A percentile compares a stretch with the other conserved stretches of the same genome.
Evolutionary conservation across 306 rosid genomes (phyloP).

Genomic region (Cicer pinnatifidum): DNA sequence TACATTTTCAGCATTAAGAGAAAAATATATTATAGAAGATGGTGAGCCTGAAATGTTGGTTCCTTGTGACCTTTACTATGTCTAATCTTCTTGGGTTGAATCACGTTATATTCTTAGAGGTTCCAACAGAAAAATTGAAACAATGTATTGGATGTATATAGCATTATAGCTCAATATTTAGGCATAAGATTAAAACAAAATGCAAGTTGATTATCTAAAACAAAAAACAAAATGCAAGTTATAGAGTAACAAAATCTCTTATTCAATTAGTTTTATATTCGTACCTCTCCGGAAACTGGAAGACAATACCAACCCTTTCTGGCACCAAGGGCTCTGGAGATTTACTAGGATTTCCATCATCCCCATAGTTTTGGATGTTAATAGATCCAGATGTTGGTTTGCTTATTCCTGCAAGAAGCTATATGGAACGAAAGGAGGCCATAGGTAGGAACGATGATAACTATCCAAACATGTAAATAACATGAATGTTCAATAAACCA

Average conservation of each 20-base stretch:
- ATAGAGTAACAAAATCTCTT: slow-evolving; percentile 22
- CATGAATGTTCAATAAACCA: slow-evolving; percentile 26
- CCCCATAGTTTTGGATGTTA: slow-evolving; percentile 64
- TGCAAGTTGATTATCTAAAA: too few species aligned
- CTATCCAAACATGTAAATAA: slow-evolving; percentile 21
- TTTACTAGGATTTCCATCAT: slow-evolving; percentile 66
- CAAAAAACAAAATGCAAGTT: slow-evolving; percentile 6
- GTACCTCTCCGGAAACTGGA: slow-evolving; percentile 98
- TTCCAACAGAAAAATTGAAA: slow-evolving; percentile 16
- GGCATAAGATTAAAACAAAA: slow-evolving; percentile 19
- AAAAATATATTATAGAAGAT: not conserved
- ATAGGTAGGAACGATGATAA: not conserved
- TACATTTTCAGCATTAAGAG: slow-evolving; percentile 24
- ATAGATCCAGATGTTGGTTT: slow-evolving; percentile 90
- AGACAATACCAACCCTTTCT: slow-evolving; percentile 90
- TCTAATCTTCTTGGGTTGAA: slow-evolving; percentile 23
- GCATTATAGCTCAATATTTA: slow-evolving; percentile 25
- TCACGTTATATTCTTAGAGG: not conserved
- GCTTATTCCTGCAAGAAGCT: slow-evolving; percentile 92
- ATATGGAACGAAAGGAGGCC: slow-evolving; percentile 29
- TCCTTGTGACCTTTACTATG: slow-evolving; percentile 1
- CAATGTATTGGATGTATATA: not conserved
- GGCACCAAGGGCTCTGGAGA: slow-evolving; percentile 65
- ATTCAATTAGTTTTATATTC: slow-evolving; percentile 22
- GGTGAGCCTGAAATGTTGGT: not conserved